Base-by-base conservation (phyloP, 164 flowering plant genomes). In the Tinospora cordifolia region DNA sequence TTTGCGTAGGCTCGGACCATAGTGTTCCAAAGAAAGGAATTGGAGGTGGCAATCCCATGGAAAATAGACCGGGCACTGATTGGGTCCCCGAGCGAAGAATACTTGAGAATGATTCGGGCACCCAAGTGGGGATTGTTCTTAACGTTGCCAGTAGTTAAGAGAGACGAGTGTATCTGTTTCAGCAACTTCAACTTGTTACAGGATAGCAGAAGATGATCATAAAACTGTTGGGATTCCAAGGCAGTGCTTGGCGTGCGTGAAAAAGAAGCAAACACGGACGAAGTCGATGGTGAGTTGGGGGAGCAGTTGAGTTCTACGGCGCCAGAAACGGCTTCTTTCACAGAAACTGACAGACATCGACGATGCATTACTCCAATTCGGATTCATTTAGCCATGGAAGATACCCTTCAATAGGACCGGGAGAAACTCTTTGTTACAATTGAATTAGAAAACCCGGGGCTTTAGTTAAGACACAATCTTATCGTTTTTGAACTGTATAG, bases 1-100 rank as follows among this genome's bases (percentile, higher is more conserved):
- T 77, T 77, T 15, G 80, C 78, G 44, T 84, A 82, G 22, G 77
- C 82, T 63, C 83, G 76, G 66, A 82, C 58, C 83, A 80, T 80
- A 6, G 82, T 82, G 66, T 84, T 84, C 79, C 84, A 84, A 49
- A 84, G 81, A 65, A 82, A 84, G 54, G 84, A 80, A 66, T 72
- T 65, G 66, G 71, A 38, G 27, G 75, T 66, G 7, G 15, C 44
- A n/a, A 72, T 51, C 3, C 36, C 19, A 69, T 77, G 66, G 69
- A 82, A 84, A n/a, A 84, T 36, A 10, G 73, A 82, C 0, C 81
- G 57, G 34, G 82, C 76, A 24, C 57, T 34, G 0, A 8, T 13
- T 12, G 49, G 54, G 10, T 71, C 49, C 9, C 75, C 74, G 19
- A 74, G 58, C 21, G 67, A 65, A 7, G 77, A 22, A 71, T 79